These are phyloP conservation scores for Hordeum pubiflorum DNA, from an alignment of 202 grass and related monocot species.

Conservation along the genomic window DNA sequence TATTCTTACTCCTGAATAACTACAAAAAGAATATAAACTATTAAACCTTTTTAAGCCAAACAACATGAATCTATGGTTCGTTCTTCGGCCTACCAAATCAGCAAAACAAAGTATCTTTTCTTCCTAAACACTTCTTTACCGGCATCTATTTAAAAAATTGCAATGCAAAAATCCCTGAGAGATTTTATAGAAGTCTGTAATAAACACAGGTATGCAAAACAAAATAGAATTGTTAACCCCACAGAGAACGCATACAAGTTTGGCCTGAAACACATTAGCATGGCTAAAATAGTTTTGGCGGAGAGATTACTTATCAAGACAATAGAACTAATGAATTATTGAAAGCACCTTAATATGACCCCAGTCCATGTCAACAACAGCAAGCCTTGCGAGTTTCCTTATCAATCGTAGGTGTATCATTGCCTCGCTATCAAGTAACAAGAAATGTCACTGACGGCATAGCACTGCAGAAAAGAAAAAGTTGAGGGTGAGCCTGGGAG, in stretches of 20 bases:
- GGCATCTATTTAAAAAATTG: neutral
- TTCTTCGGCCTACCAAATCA: neutral
- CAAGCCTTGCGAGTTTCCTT: constrained; percentile 69
- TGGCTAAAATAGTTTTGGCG: neutral
- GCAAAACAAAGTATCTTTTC: neutral
- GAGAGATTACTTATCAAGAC: neutral
- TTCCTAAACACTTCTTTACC: neutral
- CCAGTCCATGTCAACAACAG: constrained; percentile 92
- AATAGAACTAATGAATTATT: neutral
- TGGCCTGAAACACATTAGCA: neutral
- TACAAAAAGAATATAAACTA: too few relatives aligned
- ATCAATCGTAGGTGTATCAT: constrained; percentile 60
- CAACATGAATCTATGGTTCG: too few relatives aligned
- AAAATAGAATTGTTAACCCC: too few relatives aligned
- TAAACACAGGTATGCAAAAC: neutral
- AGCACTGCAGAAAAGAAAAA: neutral
- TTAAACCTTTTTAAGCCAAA: too few relatives aligned
- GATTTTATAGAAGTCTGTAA: too few relatives aligned
- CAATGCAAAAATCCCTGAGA: too few relatives aligned
- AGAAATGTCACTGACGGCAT: constrained; percentile 35
- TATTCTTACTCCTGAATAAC: too few relatives aligned
- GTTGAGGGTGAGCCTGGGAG: too few relatives aligned
- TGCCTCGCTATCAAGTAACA: constrained; percentile 63
- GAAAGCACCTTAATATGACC: constrained; percentile 73
- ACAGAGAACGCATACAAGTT: neutral